A percentile compares a stretch with the other conserved stretches of the same genome.
Evolutionary conservation across 1,284 basidiomycete genomes (phyloP).

Genomic region (Phylloboletellus chloephorus): DNA sequence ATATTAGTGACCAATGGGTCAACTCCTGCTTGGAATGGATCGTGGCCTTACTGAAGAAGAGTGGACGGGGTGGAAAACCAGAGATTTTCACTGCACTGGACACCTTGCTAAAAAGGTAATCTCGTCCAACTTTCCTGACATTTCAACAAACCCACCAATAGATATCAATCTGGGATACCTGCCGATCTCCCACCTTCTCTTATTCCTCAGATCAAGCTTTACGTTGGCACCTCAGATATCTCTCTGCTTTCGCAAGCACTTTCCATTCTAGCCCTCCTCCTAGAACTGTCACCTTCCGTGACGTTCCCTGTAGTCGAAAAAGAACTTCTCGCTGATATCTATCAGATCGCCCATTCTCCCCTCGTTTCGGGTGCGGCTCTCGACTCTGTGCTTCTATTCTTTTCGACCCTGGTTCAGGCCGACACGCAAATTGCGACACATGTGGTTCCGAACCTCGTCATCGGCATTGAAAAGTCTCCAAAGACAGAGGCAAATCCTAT

Average conservation of each 20-base stretch:
- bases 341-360: constrained; percentile 71
- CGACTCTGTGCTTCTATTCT: constrained; percentile 80
- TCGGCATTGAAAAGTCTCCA: constrained; percentile 52
- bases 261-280: constrained; percentile 62
- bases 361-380: constrained; percentile 69
- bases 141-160: constrained; percentile 26
- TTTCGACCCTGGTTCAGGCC: constrained; percentile 73
- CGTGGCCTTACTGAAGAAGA: constrained; percentile 73
- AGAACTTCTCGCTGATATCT: constrained; percentile 64
- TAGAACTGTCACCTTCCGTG: constrained; percentile 58
- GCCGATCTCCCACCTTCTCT: constrained; percentile 55
- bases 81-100: constrained; percentile 80
- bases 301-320: constrained; percentile 71
- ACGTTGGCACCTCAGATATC: constrained; percentile 70
- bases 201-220: constrained; percentile 68
- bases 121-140: constrained; percentile 10
- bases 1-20: constrained; percentile 73
- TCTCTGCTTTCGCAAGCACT: constrained; percentile 75
- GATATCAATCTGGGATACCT: constrained; percentile 64
- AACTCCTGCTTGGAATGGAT: constrained; percentile 76
- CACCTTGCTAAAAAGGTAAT: constrained; percentile 62
- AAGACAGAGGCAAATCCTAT: constrained; percentile 50
- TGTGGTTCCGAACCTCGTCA: constrained; percentile 66
- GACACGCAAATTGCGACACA: constrained; percentile 78
- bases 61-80: constrained; percentile 72